Evolutionary conservation across 164 flowering plant genomes (phyloP), one percentile per base, ranked within the genome.

Genomic region (Liriodendron chinense): DNA sequence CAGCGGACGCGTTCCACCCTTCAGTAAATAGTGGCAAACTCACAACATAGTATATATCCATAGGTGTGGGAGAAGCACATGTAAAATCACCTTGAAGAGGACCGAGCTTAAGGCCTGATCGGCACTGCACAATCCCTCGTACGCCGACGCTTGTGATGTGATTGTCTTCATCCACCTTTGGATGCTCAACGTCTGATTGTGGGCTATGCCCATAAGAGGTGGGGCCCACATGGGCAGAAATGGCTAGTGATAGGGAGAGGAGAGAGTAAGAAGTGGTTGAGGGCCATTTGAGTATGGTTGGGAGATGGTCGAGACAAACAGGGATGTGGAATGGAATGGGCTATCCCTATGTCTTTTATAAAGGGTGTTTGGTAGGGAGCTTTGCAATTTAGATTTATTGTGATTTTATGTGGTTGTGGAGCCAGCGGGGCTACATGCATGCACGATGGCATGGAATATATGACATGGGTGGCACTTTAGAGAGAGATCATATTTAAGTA

Each of bases 361-460:
- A 34, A 34, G 43, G 43, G 43, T 34, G 12, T 64, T 64, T 64
- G 24, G 10, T 22, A 64, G 67, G 67, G 22, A 22, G 34, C 26
- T 2, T 24, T 22, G n/a, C 7, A 13, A 64, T 7, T 64, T 64
- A 13, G 16, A 64, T 24, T 23, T 23, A 34, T 34, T 34, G 43
- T 34, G 7, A 34, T 34, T 34, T 7, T 64, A 22, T 21, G 10
- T 22, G 12, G 22, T 23, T 34, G 7, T 34, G 7, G 43, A 34
- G 43, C 43, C 5, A 34, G 43, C 5, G 43, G 43, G 0, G 43
- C 43, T 34, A 34, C 43, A 34, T 34, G 43, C 7, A 34, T 34
- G 67, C 67, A 64, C 67, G 67, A 64, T 64, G 67, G 67, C 64
- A 61, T 61, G 64, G 6, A 61, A 61, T 61, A n/a, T 10, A 8